Percentiles rank a stretch among this genome's conserved stretches.
phyloP scores from a whole-genome alignment of 768 basidiomycete genomes.

The Coprinopsis marcescibilis region DNA sequence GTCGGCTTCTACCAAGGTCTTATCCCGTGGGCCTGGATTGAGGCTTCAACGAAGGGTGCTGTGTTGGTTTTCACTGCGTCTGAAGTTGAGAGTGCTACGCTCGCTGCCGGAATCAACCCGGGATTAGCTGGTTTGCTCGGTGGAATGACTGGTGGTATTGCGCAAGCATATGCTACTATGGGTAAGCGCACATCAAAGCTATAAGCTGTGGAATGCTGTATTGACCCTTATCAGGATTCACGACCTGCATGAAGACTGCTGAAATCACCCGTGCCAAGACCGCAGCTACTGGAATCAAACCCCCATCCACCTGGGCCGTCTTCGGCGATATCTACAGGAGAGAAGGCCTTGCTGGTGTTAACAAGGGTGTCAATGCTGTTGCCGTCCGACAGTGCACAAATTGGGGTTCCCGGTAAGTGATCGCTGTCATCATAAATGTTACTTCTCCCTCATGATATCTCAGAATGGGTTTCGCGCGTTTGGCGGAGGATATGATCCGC shows the following conservation, averaged over 20 bases:
- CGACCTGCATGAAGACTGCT: conserved; percentile 99
- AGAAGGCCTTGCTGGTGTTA: conserved; percentile 93
- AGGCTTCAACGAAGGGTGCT: conserved; percentile 96
- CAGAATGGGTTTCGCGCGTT: conserved; percentile 94
- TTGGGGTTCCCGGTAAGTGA: conserved; percentile 82
- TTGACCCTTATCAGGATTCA: conserved; percentile 62
- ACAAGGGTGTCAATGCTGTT: conserved; percentile 98
- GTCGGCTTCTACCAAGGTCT: conserved; percentile 95
- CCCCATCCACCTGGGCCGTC: conserved; percentile 89
- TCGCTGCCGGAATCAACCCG: conserved; percentile 66
- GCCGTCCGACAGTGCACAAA: conserved; percentile 90
- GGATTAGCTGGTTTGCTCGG: conserved; percentile 86
- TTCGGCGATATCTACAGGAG: conserved; percentile 92
- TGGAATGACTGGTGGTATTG: conserved; percentile 96
- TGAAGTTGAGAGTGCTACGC: conserved; percentile 76
- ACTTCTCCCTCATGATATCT: background rate
- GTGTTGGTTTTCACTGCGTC: conserved; percentile 95
- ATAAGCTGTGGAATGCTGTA: background rate
- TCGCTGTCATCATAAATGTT: background rate
- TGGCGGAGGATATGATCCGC: conserved; percentile 80
- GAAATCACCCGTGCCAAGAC: conserved; percentile 97
- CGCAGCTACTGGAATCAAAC: conserved; percentile 75
- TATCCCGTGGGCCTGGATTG: conserved; percentile 99
- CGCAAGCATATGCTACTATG: conserved; percentile 99
- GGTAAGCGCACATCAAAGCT: conserved; percentile 51